phyloP scores from a whole-genome alignment of 345 rosid genomes.

The Schrenkiella parvula region DNA sequence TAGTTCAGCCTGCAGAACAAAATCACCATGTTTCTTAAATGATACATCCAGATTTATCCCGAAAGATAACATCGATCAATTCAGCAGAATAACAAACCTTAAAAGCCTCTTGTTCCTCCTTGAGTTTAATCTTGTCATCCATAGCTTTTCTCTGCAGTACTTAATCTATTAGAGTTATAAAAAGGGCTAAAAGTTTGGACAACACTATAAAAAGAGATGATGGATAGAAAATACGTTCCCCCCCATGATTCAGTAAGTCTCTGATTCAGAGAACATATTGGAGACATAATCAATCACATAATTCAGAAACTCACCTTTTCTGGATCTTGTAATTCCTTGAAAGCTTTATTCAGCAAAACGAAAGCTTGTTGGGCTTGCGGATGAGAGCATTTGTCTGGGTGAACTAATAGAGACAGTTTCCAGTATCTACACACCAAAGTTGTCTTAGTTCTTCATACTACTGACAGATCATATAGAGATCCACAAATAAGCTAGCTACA shows the following conservation, averaged over 20 bases:
- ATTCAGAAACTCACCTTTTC: conserved; percentile 55
- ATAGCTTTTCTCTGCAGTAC: conserved; percentile 64
- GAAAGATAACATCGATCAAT: neutral
- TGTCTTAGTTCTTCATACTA: neutral
- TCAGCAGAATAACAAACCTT: conserved; percentile 50
- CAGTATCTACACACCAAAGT: conserved; percentile 56
- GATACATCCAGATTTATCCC: neutral
- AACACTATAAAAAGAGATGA: neutral
- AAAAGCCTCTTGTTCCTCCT: conserved; percentile 83
- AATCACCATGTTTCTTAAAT: neutral
- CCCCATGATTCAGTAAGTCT: neutral
- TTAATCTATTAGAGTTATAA: conserved; percentile 6
- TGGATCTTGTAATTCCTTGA: conserved; percentile 90
- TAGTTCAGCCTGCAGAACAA: conserved; percentile 55
- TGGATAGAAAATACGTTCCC: neutral
- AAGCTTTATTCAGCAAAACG: conserved; percentile 77
- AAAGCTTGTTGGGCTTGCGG: conserved; percentile 96
- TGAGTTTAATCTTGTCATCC: conserved; percentile 85
- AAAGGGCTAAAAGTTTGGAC: neutral
- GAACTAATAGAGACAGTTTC: conserved; percentile 93
- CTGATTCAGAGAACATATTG: neutral
- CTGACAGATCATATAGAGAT: neutral
- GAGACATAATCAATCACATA: neutral
- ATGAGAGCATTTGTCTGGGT: conserved; percentile 94
- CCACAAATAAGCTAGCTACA: neutral